phyloP scores from a whole-genome alignment of 1,284 basidiomycete species.

The Pseudozyma tsukubaensis region DNA sequence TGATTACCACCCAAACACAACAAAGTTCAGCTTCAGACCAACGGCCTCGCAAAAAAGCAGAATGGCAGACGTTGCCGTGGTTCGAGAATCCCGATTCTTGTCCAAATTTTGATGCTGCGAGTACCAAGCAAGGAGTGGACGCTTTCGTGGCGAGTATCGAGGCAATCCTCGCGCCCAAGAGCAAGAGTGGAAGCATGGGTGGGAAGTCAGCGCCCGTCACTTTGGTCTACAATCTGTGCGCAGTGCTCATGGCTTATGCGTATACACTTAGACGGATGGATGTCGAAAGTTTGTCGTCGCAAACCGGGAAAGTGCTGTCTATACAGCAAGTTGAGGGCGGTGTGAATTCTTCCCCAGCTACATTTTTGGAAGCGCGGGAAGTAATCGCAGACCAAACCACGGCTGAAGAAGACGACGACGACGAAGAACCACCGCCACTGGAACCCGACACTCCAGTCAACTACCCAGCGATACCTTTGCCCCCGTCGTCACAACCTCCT shows the following conservation, averaged over 20 bases:
- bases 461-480: not conserved
- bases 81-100: slow-evolving; percentile 21
- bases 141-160: slow-evolving; percentile 17
- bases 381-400: not conserved
- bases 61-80: slow-evolving; percentile 27
- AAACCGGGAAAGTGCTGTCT: not conserved
- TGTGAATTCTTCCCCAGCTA: not conserved
- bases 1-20: not conserved
- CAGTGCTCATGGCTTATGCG: slow-evolving; percentile 50
- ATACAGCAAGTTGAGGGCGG: not conserved
- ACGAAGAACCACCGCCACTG: slow-evolving; percentile 50
- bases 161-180: slow-evolving; percentile 5
- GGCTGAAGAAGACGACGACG: slow-evolving; percentile 19
- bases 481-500: not conserved
- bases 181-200: not conserved
- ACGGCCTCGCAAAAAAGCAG: not conserved
- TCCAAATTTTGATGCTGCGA: slow-evolving; percentile 1
- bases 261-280: slow-evolving; percentile 50
- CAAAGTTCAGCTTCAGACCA: not conserved
- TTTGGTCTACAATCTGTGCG: slow-evolving; percentile 46
- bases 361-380: too few relatives aligned
- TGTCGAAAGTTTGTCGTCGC: slow-evolving; percentile 31
- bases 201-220: slow-evolving; percentile 1
- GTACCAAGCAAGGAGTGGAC: not conserved
- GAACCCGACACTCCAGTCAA: slow-evolving; percentile 29